Percentiles rank a stretch among this genome's conserved stretches.
phyloP scores from a whole-genome alignment of 768 basidiomycete genomes.

The Nevesoporus exiguus region DNA sequence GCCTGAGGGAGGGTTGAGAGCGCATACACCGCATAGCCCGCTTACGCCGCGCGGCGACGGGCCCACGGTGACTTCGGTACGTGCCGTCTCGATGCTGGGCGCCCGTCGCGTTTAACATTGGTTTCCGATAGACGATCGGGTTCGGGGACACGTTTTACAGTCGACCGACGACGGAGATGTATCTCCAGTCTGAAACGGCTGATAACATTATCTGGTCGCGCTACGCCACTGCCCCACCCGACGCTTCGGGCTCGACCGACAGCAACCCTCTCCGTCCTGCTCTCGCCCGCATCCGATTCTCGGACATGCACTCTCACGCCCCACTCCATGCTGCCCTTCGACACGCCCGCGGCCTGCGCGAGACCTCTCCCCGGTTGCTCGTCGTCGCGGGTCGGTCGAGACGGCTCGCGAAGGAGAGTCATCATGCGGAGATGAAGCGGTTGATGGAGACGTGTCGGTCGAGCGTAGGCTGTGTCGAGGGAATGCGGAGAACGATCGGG shows the following conservation, averaged over 20 bases:
- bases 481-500: constrained; percentile 76
- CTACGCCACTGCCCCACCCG: constrained; percentile 39
- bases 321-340: constrained; percentile 57
- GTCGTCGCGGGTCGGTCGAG: constrained; percentile 73
- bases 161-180: constrained; percentile 56
- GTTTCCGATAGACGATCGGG: constrained; percentile 25
- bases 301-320: constrained; percentile 47
- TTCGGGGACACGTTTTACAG: constrained; percentile 73
- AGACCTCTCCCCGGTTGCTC: constrained; percentile 44
- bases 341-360: constrained; percentile 36
- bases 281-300: constrained; percentile 61
- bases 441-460: constrained; percentile 45
- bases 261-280: constrained; percentile 27
- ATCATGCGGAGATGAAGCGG: constrained; percentile 64
- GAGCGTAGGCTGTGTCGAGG: constrained; percentile 8
- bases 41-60: not conserved
- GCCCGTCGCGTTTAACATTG: not conserved
- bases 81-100: not conserved
- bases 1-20: not conserved
- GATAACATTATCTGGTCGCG: constrained; percentile 74
- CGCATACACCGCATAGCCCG: not conserved
- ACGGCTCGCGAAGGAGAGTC: constrained; percentile 68
- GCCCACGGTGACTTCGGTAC: constrained; percentile 2
- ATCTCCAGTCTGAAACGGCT: constrained; percentile 77
- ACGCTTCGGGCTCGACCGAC: not conserved